Conservation (phyloP, 2,329 filamentous ascomycete genomes). For the Alternaria postmessia region DNA sequence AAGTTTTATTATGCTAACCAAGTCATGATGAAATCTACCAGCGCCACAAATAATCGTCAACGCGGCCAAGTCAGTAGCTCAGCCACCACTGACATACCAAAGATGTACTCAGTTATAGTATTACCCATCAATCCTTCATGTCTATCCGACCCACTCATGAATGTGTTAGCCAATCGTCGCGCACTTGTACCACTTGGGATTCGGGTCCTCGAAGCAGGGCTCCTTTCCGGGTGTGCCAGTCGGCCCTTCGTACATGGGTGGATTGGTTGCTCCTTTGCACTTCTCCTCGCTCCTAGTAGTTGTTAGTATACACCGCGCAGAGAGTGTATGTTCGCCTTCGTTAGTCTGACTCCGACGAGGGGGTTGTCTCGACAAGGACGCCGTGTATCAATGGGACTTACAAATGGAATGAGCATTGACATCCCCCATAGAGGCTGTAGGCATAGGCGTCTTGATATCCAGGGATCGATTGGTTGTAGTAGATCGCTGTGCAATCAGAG, state of each 20-base stretch:
- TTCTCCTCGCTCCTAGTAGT: conserved; percentile 8
- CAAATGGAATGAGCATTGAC: conserved; percentile 16
- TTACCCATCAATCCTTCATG: fast-evolving
- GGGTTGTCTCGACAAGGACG: neutral
- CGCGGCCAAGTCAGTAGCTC: too few relatives aligned
- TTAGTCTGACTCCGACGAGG: neutral
- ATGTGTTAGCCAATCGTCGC: neutral
- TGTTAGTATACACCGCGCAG: neutral
- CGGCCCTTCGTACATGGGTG: conserved; percentile 10
- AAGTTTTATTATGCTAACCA: neutral
- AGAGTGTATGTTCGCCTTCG: neutral
- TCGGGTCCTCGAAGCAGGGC: conserved; percentile 17
- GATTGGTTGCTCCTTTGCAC: neutral
- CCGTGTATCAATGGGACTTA: neutral
- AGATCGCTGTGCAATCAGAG: conserved; percentile 11
- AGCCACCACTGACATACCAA: neutral
- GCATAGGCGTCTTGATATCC: conserved; percentile 19
- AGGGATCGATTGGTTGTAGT: conserved; percentile 16
- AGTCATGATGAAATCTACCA: neutral
- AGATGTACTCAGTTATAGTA: too few relatives aligned
- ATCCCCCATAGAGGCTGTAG: conserved; percentile 18
- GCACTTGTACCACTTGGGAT: conserved; percentile 26
- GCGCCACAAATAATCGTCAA: neutral
- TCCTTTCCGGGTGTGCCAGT: conserved; percentile 15
- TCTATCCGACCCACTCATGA: neutral